Conservation (phyloP, 257 asterid genomes). For the Jacaranda copaia region DNA sequence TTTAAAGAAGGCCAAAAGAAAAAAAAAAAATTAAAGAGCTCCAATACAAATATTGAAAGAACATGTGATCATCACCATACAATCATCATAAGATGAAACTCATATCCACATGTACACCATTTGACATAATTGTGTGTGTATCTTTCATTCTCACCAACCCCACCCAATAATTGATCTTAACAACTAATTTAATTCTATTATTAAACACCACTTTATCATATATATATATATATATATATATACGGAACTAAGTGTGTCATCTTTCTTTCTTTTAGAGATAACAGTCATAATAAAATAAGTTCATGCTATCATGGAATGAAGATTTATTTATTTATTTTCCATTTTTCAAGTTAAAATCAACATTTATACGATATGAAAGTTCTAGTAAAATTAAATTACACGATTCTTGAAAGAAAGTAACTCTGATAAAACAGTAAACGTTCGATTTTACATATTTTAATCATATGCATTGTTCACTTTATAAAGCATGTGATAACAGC, state of each 20-base stretch:
- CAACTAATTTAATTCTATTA: conserved; percentile 34
- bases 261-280: conserved; percentile 7
- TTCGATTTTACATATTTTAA: neutral
- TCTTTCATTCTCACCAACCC: conserved; percentile 47
- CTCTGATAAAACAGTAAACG: neutral
- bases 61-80: conserved; percentile 42
- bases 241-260: too few relatives aligned
- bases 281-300: neutral
- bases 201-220: neutral
- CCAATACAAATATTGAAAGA: conserved; percentile 28
- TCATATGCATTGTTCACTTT: neutral
- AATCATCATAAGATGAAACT: conserved; percentile 29
- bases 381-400: neutral
- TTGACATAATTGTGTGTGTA: conserved; percentile 50
- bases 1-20: conserved; percentile 16
- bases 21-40: neutral
- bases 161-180: conserved; percentile 52
- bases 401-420: neutral
- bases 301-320: neutral
- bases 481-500: neutral
- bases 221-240: too few relatives aligned
- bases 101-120: conserved; percentile 70
- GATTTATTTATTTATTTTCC: too few relatives aligned
- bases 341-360: neutral
- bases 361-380: neutral